These are phyloP conservation scores for Candida montana DNA, from an alignment of 805 yeast species.

Conservation along the genomic window DNA sequence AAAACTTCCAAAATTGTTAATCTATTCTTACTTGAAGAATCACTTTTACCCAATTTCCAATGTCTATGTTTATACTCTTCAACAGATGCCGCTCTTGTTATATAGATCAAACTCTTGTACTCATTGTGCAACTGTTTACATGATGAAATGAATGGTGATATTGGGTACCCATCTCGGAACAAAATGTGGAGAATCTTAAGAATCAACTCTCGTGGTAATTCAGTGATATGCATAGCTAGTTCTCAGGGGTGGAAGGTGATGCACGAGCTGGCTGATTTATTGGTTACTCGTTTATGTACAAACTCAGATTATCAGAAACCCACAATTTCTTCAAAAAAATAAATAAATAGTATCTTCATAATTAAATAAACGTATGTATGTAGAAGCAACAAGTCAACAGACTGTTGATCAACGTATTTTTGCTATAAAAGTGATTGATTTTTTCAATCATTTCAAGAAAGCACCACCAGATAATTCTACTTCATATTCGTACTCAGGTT, in stretches of 20 bases:
- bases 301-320: background rate
- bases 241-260: no score
- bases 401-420: no score
- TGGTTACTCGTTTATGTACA: no score
- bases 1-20: slow-evolving; percentile 1
- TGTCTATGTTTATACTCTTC: slow-evolving; percentile 3
- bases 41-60: no score
- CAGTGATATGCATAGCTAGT: slow-evolving; percentile 1
- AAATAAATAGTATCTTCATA: no score
- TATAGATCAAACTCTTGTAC: slow-evolving; percentile 11
- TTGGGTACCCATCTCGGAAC: slow-evolving; percentile 4
- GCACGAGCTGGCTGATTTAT: no score
- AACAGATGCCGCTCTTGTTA: slow-evolving; percentile 8
- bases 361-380: no score
- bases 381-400: no score
- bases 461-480: slow-evolving; percentile 25
- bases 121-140: slow-evolving; percentile 10
- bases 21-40: background rate
- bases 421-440: no score
- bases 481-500: slow-evolving; percentile 59
- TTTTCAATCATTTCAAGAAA: slow-evolving; percentile 15
- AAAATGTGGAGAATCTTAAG: slow-evolving; percentile 8
- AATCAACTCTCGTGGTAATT: slow-evolving; percentile 17
- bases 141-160: slow-evolving; percentile 12
- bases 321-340: background rate